Conservation (phyloP, 164 flowering plant genomes). For the Sedum album region DNA sequence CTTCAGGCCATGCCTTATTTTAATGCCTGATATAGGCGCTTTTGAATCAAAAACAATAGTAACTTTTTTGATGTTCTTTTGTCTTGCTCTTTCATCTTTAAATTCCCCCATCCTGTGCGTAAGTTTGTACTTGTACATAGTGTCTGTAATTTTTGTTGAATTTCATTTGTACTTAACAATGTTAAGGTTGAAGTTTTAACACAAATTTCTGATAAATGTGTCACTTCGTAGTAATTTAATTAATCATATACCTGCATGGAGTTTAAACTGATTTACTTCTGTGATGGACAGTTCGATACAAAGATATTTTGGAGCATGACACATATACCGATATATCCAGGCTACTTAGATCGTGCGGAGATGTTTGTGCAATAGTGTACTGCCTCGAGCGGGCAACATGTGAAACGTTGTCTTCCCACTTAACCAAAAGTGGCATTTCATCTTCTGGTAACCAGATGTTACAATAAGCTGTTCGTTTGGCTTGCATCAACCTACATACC, state of each 20-base stretch:
- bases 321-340: slow-evolving; percentile 54
- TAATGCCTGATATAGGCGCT: no score
- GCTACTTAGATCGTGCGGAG: slow-evolving; percentile 52
- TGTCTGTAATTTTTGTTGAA: no score
- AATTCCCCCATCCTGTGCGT: no score
- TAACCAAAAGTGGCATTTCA: slow-evolving; percentile 62
- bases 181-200: no score
- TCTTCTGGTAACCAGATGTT: slow-evolving; percentile 60
- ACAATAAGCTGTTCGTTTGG: background rate
- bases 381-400: slow-evolving; percentile 85
- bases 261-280: slow-evolving; percentile 5
- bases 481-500: background rate
- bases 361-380: slow-evolving; percentile 69
- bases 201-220: no score
- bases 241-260: background rate
- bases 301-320: slow-evolving; percentile 68
- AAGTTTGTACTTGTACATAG: no score
- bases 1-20: no score
- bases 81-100: no score
- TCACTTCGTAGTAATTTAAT: background rate
- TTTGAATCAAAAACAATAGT: no score
- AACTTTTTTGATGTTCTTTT: no score
- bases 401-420: slow-evolving; percentile 65
- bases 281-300: slow-evolving; percentile 67
- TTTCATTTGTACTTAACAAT: no score